Evolutionary conservation across 1,139 yeast genomes (phyloP), one percentile per base, ranked within the genome.

Genomic region (Arxiozyma bovina): DNA sequence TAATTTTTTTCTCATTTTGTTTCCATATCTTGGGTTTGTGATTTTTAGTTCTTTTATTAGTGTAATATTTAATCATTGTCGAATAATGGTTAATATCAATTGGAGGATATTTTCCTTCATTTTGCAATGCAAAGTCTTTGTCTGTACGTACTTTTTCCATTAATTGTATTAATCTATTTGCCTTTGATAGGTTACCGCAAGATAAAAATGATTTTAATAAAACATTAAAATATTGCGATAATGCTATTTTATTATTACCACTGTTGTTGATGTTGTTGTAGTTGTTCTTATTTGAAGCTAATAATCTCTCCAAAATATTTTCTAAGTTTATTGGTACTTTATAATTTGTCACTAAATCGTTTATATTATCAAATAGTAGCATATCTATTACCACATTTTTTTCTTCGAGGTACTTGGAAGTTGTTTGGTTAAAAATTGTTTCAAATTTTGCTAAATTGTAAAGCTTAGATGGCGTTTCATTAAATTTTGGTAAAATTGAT

Each of bases 81-180:
- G 66, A 61, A 50, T 66, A 68, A 54, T 67, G 70, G 51, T 63
- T 17, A 18, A 46, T 46, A 21, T 46, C 49, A 22, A 46, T 34
- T 15, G 49, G 38, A 17, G 49, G 42, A 15, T 34, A 46, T 38
- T 46, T 38, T 17, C 22, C 27, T 3, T 38, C 23, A 38, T 46
- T 30, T 22, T 38, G 20, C 21, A 5, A 20, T 7, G 49, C 27
- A 46, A 46, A 46, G 9, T 34, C 11, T 21, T 12, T 12, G 22
- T 46, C 49, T 4, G 42, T 38, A 27, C 30, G 21, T 23, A 46
- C 21, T 21, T 27, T 34, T 38, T 46, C 49, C 49, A 46, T 46
- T 17, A 46, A 8, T 22, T 22, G 23, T 18, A 46, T 11, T 21
- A 46, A 46, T 15, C 23, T 18, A 21, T 34, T n/a, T 3, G 70